Evolutionary conservation across 2,329 filamentous ascomycete genomes (phyloP).

Genomic region (Verticillium tricorpus): DNA sequence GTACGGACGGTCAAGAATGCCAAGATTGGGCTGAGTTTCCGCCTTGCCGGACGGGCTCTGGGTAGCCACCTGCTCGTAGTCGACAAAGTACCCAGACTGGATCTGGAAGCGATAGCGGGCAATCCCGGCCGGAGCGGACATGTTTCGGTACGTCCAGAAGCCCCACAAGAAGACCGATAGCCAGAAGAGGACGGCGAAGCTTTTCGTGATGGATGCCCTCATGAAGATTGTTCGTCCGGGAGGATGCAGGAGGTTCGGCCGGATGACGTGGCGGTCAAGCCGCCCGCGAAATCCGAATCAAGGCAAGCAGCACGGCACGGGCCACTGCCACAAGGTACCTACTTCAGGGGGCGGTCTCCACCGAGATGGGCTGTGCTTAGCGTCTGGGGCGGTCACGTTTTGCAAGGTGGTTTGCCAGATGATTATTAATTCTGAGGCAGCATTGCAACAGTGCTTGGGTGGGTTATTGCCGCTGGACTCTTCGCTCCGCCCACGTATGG

Average conservation of each 20-base stretch:
- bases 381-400: background rate
- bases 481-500: no score
- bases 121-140: background rate
- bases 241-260: background rate
- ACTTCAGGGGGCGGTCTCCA: background rate
- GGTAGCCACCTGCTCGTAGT: background rate
- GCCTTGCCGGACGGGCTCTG: conserved; percentile 20
- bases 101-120: background rate
- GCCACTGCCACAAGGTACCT: background rate
- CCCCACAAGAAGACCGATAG: background rate
- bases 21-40: conserved; percentile 44
- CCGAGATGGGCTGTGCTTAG: background rate
- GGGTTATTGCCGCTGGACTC: no score
- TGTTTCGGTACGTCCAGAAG: background rate
- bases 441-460: no score
- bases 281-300: background rate
- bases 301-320: background rate
- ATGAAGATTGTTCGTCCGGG: background rate
- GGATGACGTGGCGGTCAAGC: background rate
- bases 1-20: conserved; percentile 43
- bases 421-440: no score
- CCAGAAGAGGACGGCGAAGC: background rate
- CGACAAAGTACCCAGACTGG: background rate
- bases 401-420: no score
- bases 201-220: background rate